Evolutionary conservation across 2,329 filamentous ascomycete species (phyloP), one percentile per base, ranked within the genome.

Genomic region (Aspergillus persii): DNA sequence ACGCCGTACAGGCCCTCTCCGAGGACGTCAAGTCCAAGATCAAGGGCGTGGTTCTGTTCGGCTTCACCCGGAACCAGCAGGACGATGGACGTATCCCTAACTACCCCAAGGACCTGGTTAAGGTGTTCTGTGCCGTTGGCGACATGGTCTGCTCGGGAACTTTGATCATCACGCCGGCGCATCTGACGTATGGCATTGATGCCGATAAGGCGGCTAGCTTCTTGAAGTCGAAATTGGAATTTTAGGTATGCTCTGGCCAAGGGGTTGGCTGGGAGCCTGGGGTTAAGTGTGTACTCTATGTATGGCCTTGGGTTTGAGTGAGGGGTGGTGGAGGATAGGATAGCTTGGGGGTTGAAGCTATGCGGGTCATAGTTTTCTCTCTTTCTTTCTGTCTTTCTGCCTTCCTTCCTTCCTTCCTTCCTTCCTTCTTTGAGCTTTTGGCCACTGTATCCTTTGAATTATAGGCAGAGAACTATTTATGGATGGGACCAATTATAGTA

Each of bases 1-100:
- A 73, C 41, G 67, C 77, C 7, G 66, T 82, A 50, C 67, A 72
- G 9, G 68, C 74, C n/a, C 66, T 80, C 26, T 59, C 64, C 15
- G 29, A 61, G 3, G 60, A 58, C 0, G 67, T 61, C 31, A 46
- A 69, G 15, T 52, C 59, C 5, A 69, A 68, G 63, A 72, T 81
- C 49, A 71, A 68, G 47, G 78, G 72, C 1, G 77, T 76, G 2
- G 76, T 78, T 0, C 73, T 80, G 7, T 81, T 76, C 56, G 79
- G 79, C 1, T 66, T 60, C 50, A 64, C 65, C n/a, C 63, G 65
- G 2, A 67, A 67, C 30, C 30, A 60, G 39, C 63, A 64, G 51
- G 65, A 67, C 29, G 8, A 50, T 8, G 63, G 63, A 0, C 57
- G 53, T 29, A 64, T 67, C 54, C 65, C 65, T 3, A 56, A 57